These are phyloP conservation scores for Arthrobotrys iridis DNA, from an alignment of 2,329 filamentous ascomycete species.

Conservation along the genomic window DNA sequence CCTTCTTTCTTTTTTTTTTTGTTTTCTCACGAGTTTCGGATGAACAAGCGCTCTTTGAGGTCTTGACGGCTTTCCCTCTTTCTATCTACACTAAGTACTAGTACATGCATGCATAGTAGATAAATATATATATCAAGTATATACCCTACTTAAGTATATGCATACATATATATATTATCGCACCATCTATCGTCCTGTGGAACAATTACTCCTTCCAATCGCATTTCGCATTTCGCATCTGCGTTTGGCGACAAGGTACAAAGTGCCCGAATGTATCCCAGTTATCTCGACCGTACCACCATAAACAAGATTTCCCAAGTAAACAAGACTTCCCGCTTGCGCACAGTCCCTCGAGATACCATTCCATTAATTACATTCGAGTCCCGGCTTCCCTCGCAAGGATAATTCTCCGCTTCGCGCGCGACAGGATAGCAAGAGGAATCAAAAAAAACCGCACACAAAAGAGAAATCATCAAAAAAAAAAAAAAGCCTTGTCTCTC, in stretches of 20 bases:
- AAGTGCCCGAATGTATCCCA: neutral
- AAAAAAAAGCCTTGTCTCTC: conserved; percentile 21
- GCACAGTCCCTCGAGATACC: conserved; percentile 19
- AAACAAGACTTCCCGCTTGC: conserved; percentile 19
- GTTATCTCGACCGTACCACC: conserved; percentile 27
- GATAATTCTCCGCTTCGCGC: conserved; percentile 10
- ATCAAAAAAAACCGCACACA: neutral
- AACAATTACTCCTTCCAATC: conserved; percentile 1
- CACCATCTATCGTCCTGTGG: conserved; percentile 10
- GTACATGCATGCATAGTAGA: no score
- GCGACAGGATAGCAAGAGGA: no score
- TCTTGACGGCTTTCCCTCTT: conserved; percentile 22
- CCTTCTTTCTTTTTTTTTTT: neutral
- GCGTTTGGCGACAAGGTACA: no score
- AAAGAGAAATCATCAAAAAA: conserved; percentile 6
- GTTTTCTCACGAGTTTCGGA: conserved; percentile 43
- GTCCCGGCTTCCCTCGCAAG: conserved; percentile 17
- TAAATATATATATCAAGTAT: neutral
- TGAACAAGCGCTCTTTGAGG: conserved; percentile 51
- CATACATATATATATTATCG: neutral
- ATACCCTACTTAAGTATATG: neutral
- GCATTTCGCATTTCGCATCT: no score
- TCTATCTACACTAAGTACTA: no score
- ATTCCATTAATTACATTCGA: conserved; percentile 8
- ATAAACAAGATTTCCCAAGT: conserved; percentile 33